Evolutionary conservation across 345 rosid genomes (phyloP), one percentile per base, ranked within the genome.

Genomic region (Luvunga scandens): DNA sequence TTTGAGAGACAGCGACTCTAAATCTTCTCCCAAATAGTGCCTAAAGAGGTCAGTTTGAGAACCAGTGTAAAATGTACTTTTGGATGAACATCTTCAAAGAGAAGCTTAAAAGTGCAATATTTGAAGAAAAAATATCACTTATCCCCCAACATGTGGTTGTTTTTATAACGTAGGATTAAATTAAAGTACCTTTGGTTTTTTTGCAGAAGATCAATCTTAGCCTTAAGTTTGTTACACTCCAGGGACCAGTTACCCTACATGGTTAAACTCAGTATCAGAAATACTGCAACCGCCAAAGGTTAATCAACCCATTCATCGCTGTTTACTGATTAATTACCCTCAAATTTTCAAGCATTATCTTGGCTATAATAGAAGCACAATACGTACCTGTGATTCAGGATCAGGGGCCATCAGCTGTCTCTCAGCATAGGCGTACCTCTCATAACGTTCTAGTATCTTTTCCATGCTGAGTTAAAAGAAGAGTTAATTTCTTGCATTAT

Each of bases 21-120:
- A 85, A 63, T 92, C 94, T 83, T 93, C 94, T 56, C 99, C 99
- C 91, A 87, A 67, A 77, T 90, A 91, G 79, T 95, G 93, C 91
- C 98, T 95, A 87, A 12, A 34, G 3, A 73, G 22, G 25, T 69
- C 50, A 45, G 3, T 77, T 59, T 33, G 57, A 36, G 28, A 28
- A 56, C 21, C 59, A 21, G n/a, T 38, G 69, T 57, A 59, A 34
- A 68, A 18, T 9, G 28, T 38, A 38, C 42, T 22, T 80, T 22
- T 12, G 53, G 10, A 48, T 39, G 59, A 21, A 31, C 45, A 21
- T 21, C 3, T 18, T 18, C 56, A 62, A 10, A 36, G 61, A 48
- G 59, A 14, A 21, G 4, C 4, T 36, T 33, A 30, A 24, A 42
- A 25, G 3, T 38, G 56, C 25, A 68, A 5, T n/a, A 25, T 68